Conservation (phyloP, 148 eudicot genomes). For the Pouteria glomerata region DNA sequence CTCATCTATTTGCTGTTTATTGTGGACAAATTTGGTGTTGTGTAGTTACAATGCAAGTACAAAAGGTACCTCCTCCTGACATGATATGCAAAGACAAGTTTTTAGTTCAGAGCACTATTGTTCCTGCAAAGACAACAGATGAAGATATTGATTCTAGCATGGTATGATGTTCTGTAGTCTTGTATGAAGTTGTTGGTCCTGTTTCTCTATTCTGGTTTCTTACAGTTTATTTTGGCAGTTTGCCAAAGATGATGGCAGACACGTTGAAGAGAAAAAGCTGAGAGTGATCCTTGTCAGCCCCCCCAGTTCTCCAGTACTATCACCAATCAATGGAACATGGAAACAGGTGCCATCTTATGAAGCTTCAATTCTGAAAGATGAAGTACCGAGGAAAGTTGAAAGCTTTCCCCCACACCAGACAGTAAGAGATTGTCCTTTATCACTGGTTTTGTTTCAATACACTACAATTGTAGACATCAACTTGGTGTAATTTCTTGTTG, state of each 20-base stretch:
- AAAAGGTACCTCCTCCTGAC: constrained; percentile 53
- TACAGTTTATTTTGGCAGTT: constrained; percentile 36
- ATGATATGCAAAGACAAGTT: constrained; percentile 93
- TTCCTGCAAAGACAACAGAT: constrained; percentile 61
- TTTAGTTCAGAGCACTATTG: constrained; percentile 75
- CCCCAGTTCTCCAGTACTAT: constrained; percentile 46
- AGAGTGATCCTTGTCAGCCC: constrained; percentile 61
- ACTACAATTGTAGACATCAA: not conserved
- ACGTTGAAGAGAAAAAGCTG: constrained; percentile 73
- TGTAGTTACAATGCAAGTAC: constrained; percentile 92
- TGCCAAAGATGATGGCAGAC: constrained; percentile 43
- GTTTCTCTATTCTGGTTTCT: constrained; percentile 17
- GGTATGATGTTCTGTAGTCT: constrained; percentile 32
- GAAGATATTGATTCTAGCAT: constrained; percentile 65
- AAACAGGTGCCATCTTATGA: constrained; percentile 34
- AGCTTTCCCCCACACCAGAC: not conserved
- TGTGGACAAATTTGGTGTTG: constrained; percentile 3
- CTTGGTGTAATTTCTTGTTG: not conserved
- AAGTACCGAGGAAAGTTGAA: constrained; percentile 13
- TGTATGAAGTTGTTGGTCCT: not conserved
- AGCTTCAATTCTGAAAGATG: constrained; percentile 20
- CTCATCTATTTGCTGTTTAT: not conserved
- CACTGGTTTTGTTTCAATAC: not conserved
- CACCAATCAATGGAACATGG: constrained; percentile 41
- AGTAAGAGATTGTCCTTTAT: constrained; percentile 19